Base-by-base conservation (phyloP, 352 stramenopile genomes). In the Pilasporangium apinafurcum region DNA sequence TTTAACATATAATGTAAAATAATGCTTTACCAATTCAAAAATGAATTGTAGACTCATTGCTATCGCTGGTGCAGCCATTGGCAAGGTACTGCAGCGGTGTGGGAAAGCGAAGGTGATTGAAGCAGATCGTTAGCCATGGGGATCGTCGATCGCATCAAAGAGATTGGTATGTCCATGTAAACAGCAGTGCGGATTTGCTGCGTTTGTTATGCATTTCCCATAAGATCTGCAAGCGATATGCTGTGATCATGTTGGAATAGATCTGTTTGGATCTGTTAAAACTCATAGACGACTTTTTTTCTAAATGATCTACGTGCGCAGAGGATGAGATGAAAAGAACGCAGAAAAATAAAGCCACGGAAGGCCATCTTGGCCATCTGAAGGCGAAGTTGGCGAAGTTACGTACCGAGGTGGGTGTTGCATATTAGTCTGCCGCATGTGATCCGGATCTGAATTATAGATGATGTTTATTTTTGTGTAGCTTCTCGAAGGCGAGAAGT, bases 311-410 rank as follows among this genome's bases (percentile, higher is more conserved):
- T 56, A 32, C 17, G 3, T 36, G 9, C 34, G 28, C 54, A 96
- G 83, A 96, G 80, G 77, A 94, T 89, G 90, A 98, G 67, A 97
- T 98, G 81, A 93, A 92, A 54, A 76, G 93, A 58, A 99, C 96
- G 38, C 95, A 99, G 73, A 99, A 98, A 62, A 99, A 99, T 65
- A 99, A 99, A 73, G 93, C 92, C 34, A 96, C 83, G 5, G 86
- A 94, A 54, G 62, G 67, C 5, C 85, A 95, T 58, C 72, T 98
- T 22, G 93, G 95, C 8, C 78, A 84, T 34, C 67, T 99, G 24
- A 99, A 99, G 68, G 97, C 97, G 27, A 99, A 99, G 74, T 75
- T 99, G 26, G 96, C 96, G 27, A 99, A 99, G 70, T 67, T 99
- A 25, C 93, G 96, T 37, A 96, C 90, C n/a, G 96, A 99, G 66